Percentiles rank a stretch among this genome's conserved stretches.
phyloP scores from a whole-genome alignment of 495 filamentous ascomycete genomes.

The Trichodelitschia bisporula region DNA sequence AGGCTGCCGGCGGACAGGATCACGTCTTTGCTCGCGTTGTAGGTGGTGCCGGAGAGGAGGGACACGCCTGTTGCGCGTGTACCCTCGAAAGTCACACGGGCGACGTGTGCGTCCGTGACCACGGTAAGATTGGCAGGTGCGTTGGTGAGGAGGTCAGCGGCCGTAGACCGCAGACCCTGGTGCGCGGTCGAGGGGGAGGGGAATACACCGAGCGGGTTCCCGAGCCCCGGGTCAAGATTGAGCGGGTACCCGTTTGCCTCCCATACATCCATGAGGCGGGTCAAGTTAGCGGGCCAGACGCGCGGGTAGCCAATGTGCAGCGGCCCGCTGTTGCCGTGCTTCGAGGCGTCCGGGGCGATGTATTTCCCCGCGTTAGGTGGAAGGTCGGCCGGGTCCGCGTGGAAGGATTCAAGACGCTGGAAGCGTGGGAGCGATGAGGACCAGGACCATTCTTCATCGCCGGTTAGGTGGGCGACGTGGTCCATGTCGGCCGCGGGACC shows the following conservation, averaged over 20 bases:
- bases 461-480: slow-evolving; percentile 21
- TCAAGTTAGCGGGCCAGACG: slow-evolving; percentile 25
- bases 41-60: neutral
- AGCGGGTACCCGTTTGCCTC: slow-evolving; percentile 21
- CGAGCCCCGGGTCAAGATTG: slow-evolving; percentile 33
- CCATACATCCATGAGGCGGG: slow-evolving; percentile 19
- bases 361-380: slow-evolving; percentile 17
- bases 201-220: slow-evolving; percentile 32
- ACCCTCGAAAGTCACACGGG: slow-evolving; percentile 24
- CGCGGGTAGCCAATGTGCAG: slow-evolving; percentile 22
- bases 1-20: slow-evolving; percentile 1
- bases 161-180: slow-evolving; percentile 25
- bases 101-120: slow-evolving; percentile 22
- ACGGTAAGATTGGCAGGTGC: slow-evolving; percentile 26
- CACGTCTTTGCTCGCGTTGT: slow-evolving; percentile 1
- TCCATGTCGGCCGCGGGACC: slow-evolving; percentile 37
- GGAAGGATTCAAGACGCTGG: slow-evolving; percentile 23
- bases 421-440: no score
- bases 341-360: slow-evolving; percentile 8
- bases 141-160: slow-evolving; percentile 22
- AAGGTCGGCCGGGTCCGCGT: slow-evolving; percentile 24
- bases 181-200: slow-evolving; percentile 22
- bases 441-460: slow-evolving; percentile 26
- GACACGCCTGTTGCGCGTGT: slow-evolving; percentile 28
- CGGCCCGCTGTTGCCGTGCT: slow-evolving; percentile 26